Evolutionary conservation across 164 flowering plant genomes (phyloP).

Genomic region (Litsea cubeba): DNA sequence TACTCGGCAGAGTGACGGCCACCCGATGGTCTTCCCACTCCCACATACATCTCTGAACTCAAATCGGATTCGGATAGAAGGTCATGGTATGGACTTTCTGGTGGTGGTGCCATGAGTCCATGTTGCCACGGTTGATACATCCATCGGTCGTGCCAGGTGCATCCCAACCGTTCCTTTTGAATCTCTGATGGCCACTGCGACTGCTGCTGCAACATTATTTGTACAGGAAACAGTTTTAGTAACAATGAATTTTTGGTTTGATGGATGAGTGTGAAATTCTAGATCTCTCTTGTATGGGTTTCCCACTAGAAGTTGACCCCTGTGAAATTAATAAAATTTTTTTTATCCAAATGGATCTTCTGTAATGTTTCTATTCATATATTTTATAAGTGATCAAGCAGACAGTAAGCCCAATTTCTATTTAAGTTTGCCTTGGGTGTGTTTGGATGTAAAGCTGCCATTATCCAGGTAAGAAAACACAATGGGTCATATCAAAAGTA

Average conservation of each 20-base stretch:
- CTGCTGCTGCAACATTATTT: not conserved
- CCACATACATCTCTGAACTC: not conserved
- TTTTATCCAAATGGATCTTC: too few species aligned
- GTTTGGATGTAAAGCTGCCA: too few species aligned
- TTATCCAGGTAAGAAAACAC: too few species aligned
- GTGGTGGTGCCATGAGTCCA: not conserved
- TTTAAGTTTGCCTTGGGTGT: too few species aligned
- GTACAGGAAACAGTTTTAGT: too few species aligned
- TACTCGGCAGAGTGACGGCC: not conserved
- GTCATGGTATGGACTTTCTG: not conserved
- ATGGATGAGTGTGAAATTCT: too few species aligned
- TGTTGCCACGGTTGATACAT: not conserved
- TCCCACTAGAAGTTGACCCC: not conserved
- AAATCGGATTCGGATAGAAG: not conserved
- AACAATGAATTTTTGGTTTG: not conserved
- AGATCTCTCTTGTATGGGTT: too few species aligned
- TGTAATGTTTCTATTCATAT: too few species aligned
- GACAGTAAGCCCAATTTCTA: too few species aligned
- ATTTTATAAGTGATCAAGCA: too few species aligned
- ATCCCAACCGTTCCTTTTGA: not conserved
- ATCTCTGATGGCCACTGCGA: not conserved
- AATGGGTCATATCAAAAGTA: too few species aligned
- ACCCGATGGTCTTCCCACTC: not conserved
- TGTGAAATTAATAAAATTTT: too few species aligned
- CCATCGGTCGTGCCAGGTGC: not conserved